Conservation (phyloP, 495 filamentous ascomycete species). For the Aspergillus haitiensis region DNA sequence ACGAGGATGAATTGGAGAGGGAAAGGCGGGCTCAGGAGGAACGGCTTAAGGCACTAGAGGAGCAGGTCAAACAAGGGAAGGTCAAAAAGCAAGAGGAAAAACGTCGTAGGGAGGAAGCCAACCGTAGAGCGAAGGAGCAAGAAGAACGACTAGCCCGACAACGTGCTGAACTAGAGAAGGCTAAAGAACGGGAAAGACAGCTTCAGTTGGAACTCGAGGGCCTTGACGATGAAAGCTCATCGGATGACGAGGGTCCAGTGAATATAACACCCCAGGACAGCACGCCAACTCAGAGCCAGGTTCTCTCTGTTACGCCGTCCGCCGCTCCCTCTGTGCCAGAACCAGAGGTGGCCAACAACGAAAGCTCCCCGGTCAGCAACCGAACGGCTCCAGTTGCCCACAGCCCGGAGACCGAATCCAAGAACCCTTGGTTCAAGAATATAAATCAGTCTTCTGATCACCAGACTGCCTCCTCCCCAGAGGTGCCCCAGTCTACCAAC, state of each 20-base stretch:
- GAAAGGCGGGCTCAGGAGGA: slow-evolving; percentile 82
- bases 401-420: slow-evolving; percentile 50
- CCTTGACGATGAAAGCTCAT: slow-evolving; percentile 75
- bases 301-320: slow-evolving; percentile 46
- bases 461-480: slow-evolving; percentile 26
- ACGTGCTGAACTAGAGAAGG: slow-evolving; percentile 87
- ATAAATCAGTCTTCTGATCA: slow-evolving; percentile 48
- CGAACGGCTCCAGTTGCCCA: slow-evolving; percentile 26
- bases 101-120: slow-evolving; percentile 80
- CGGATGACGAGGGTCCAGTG: slow-evolving; percentile 83
- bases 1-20: slow-evolving; percentile 74
- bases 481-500: slow-evolving; percentile 68
- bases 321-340: slow-evolving; percentile 40
- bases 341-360: slow-evolving; percentile 28
- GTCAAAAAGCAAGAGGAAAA: slow-evolving; percentile 98
- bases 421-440: slow-evolving; percentile 74
- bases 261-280: slow-evolving; percentile 79
- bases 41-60: slow-evolving; percentile 82
- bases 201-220: slow-evolving; percentile 83
- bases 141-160: slow-evolving; percentile 82
- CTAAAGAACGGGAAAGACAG: slow-evolving; percentile 83
- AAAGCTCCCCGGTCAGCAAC: slow-evolving; percentile 32
- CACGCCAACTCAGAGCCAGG: slow-evolving; percentile 70
- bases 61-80: slow-evolving; percentile 91
- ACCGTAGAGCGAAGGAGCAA: slow-evolving; percentile 83